Conservation (phyloP, 345 rosid species). For the Aquilaria malaccensis region DNA sequence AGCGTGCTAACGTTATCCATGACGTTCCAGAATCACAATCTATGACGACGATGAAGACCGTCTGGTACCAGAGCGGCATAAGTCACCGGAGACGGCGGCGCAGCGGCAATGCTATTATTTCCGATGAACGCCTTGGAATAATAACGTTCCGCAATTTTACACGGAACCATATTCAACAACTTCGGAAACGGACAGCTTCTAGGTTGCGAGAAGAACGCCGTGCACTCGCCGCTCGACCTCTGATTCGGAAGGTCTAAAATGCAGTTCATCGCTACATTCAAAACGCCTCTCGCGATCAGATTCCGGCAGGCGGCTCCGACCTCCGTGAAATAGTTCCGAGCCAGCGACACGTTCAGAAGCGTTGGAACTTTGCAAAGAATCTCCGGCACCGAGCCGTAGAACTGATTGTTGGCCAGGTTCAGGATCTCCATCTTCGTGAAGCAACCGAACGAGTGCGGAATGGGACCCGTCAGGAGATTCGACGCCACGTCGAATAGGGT, state of each 20-base stretch:
- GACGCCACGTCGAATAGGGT: constrained; percentile 31
- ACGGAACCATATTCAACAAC: constrained; percentile 28
- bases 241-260: constrained; percentile 41
- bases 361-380: constrained; percentile 34
- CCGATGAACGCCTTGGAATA: background rate
- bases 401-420: constrained; percentile 27
- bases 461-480: constrained; percentile 44
- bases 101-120: background rate
- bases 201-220: constrained; percentile 23
- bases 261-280: constrained; percentile 44
- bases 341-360: constrained; percentile 22
- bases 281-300: constrained; percentile 22
- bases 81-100: too few relatives aligned
- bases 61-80: too few relatives aligned
- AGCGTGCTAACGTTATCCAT: too few relatives aligned
- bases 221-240: constrained; percentile 24
- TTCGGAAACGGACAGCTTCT: constrained; percentile 18
- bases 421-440: constrained; percentile 26
- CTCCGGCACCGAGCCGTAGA: constrained; percentile 45
- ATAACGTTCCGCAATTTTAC: constrained; percentile 4
- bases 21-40: too few relatives aligned
- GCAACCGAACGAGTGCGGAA: constrained; percentile 47
- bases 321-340: constrained; percentile 48
- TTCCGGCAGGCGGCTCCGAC: constrained; percentile 47
- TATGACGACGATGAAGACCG: too few relatives aligned